Evolutionary conservation across 2,329 filamentous ascomycete genomes (phyloP).

Genomic region (Aphanoascus verrucosus): DNA sequence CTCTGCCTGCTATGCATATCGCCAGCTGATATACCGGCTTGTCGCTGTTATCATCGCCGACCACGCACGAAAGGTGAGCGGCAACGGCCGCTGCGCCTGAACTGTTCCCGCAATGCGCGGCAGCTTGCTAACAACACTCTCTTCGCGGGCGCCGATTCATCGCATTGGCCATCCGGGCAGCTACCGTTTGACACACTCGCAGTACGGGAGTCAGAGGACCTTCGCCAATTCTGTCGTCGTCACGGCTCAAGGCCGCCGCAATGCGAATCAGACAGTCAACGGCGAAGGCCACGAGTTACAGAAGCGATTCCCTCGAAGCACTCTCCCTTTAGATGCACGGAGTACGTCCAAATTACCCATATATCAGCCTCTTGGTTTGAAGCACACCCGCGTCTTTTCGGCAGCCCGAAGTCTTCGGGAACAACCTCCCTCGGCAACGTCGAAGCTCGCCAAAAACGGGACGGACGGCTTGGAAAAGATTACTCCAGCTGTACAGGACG

Average conservation of each 20-base stretch:
- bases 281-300: not conserved
- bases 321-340: not conserved
- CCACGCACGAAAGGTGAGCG: slow-evolving; percentile 1
- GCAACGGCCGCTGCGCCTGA: not conserved
- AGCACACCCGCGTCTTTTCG: not conserved
- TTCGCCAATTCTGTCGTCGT: not conserved
- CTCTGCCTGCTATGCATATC: slow-evolving; percentile 2
- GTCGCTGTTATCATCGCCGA: not conserved
- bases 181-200: not conserved
- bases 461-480: slow-evolving; percentile 26
- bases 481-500: slow-evolving; percentile 18
- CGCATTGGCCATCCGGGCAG: slow-evolving; percentile 18
- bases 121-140: slow-evolving; percentile 30
- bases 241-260: not conserved
- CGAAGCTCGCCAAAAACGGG: not conserved
- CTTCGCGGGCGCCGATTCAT: slow-evolving; percentile 23
- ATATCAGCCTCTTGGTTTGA: not conserved
- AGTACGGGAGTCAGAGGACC: not conserved
- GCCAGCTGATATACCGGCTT: not conserved
- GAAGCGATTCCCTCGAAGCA: not conserved
- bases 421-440: not conserved
- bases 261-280: not conserved
- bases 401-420: not conserved
- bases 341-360: not conserved
- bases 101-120: slow-evolving; percentile 31